phyloP scores from a whole-genome alignment of 139 green algal genomes.

The Spirogloea muscicola region DNA sequence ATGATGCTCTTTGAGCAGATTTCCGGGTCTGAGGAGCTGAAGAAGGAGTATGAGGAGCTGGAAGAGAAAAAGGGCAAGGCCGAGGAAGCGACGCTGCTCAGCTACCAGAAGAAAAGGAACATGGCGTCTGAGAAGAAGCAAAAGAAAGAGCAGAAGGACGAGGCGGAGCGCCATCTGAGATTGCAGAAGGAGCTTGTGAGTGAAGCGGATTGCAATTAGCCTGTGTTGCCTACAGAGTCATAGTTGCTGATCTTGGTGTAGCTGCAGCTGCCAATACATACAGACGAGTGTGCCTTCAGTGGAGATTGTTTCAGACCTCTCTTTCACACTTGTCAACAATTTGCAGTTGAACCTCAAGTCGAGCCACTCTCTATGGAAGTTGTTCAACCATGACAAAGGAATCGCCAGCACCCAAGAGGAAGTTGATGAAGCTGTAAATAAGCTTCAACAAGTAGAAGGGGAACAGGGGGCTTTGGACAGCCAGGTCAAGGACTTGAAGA shows the following conservation, averaged over 20 bases:
- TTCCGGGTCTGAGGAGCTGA: conserved; percentile 63
- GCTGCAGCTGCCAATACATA: no score
- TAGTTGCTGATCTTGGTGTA: no score
- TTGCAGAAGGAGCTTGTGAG: conserved; percentile 65
- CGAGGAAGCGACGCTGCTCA: conserved; percentile 62
- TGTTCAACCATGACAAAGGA: conserved; percentile 66
- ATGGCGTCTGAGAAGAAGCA: conserved; percentile 73
- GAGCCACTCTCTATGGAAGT: conserved; percentile 70
- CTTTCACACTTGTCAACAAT: no score
- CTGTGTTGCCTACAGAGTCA: no score
- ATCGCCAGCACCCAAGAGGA: conserved; percentile 46
- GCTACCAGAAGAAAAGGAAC: conserved; percentile 72
- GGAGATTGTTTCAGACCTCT: no score
- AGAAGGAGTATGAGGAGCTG: conserved; percentile 70
- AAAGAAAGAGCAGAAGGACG: conserved; percentile 96
- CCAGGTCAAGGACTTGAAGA: conserved; percentile 51
- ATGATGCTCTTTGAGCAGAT: conserved; percentile 89
- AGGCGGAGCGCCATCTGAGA: conserved; percentile 83
- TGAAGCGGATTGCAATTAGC: no score
- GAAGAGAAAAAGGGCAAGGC: conserved; percentile 52
- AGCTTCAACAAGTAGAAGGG: conserved; percentile 9
- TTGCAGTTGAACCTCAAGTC: no score
- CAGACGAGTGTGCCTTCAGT: no score
- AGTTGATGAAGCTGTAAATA: conserved; percentile 15
- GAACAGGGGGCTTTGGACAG: conserved; percentile 33